These are phyloP conservation scores for Leccinum rimulosum DNA, from an alignment of 768 basidiomycete genomes.

Conservation along the genomic window DNA sequence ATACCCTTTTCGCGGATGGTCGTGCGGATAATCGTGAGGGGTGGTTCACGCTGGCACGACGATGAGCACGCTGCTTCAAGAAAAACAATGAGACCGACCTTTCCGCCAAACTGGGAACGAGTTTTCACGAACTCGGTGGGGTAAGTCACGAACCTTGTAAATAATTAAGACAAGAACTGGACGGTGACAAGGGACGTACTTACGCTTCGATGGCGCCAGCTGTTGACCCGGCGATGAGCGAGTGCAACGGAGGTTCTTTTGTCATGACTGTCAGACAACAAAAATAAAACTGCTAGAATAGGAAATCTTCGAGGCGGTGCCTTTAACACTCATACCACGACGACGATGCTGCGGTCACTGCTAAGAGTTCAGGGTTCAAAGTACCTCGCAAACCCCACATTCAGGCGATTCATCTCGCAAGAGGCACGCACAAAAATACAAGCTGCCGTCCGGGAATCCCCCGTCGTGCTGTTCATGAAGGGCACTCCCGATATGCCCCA, in stretches of 20 bases:
- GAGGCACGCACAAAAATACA: constrained; percentile 65
- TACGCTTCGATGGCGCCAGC: constrained; percentile 94
- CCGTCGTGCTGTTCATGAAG: constrained; percentile 98
- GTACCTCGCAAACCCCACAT: constrained; percentile 6
- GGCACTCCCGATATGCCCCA: constrained; percentile 83
- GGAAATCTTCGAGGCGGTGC: not conserved
- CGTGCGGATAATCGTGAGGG: constrained; percentile 67
- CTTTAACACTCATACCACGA: not conserved
- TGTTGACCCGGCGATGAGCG: constrained; percentile 85
- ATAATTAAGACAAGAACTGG: not conserved
- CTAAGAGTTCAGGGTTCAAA: not conserved
- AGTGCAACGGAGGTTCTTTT: constrained; percentile 82
- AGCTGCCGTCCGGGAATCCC: constrained; percentile 67
- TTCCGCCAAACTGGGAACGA: constrained; percentile 84
- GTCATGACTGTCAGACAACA: not conserved
- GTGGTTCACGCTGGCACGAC: constrained; percentile 54
- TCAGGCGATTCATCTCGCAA: constrained; percentile 54
- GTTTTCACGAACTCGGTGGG: constrained; percentile 95
- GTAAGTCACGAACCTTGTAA: constrained; percentile 76
- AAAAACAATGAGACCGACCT: constrained; percentile 39
- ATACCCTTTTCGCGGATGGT: constrained; percentile 78
- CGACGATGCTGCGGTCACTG: not conserved
- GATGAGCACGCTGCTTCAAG: not conserved
- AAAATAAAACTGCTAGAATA: not conserved
- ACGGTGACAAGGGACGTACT: constrained; percentile 31